Base-by-base conservation (phyloP, 371 early-diverging fungal species). In the Rhizopus arrhizus region DNA sequence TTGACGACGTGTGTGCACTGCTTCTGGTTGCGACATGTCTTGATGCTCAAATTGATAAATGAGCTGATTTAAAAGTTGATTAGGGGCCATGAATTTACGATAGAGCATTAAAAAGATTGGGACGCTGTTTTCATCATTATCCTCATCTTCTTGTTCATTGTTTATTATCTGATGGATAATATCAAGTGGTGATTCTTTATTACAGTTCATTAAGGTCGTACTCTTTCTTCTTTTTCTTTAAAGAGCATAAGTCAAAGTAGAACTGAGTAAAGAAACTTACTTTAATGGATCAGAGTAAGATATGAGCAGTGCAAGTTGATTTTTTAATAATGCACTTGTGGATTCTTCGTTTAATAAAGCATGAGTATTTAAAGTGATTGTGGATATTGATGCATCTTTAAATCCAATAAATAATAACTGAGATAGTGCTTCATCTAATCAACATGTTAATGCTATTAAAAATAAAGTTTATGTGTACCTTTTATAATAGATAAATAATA, bases 31-130 rank as follows among this genome's bases (percentile, higher is more conserved):
- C 3, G 28, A 10, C 4, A 7, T 3, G 15, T 38, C 22, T 6
- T 40, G 4, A 29, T 38, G 29, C 13, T 31, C 29, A 22, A 48
- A 82, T 54, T 75, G 70, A 34, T 75, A 70, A 43, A 82, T 77
- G 22, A 84, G 59, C 29, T 67, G 63, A 12, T 75, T 68, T 29
- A 73, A 66, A 15, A 84, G 66, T 7, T 80, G 76, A 9, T 70
- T 60, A 7, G 84, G 84, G n/a, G 75, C 77, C 77, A 84, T 74
- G 53, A 84, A 82, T 47, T 68, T 74, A 29, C 84, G 78, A 56
- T 75, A 84, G 51, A 84, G 76, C 32, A 76, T 73, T 52, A 82
- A 61, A 60, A 84, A 84, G 11, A 78, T 66, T n/a, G 64, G 51
- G 9, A 60, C 48, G 34, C 56, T 58, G 41, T 72, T 51, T 32